Evolutionary conservation across 371 early-diverging fungal species (phyloP).

Genomic region (Saksenaea oblongispora): DNA sequence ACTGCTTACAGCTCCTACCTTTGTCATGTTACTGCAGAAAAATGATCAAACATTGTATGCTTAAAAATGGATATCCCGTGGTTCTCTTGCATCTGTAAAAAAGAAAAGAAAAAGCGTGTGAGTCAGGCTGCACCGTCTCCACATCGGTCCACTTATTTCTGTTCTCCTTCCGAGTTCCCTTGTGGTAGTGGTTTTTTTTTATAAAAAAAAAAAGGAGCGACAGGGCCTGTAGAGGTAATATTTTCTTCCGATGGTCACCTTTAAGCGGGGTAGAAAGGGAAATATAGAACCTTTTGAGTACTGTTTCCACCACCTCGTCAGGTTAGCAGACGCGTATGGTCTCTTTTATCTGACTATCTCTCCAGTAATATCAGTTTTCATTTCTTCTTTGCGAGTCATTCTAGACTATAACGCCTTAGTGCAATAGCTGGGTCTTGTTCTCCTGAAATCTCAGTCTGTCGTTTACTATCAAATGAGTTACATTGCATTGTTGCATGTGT

Average conservation of each 20-base stretch:
- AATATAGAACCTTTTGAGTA: neutral
- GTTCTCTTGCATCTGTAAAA: neutral
- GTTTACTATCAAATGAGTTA: slow-evolving; percentile 6
- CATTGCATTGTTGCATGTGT: neutral
- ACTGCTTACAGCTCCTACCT: neutral
- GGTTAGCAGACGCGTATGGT: neutral
- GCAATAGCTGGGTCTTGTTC: too few relatives aligned
- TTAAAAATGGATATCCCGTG: neutral
- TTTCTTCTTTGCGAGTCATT: neutral
- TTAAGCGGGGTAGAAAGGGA: neutral
- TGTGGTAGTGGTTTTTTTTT: too few relatives aligned
- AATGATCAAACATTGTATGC: neutral
- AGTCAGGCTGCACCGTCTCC: neutral
- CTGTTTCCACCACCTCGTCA: neutral
- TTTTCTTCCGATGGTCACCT: neutral
- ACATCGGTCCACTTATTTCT: neutral
- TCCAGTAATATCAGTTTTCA: neutral
- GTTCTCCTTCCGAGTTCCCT: neutral
- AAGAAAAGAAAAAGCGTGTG: neutral
- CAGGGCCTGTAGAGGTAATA: neutral
- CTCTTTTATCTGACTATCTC: neutral
- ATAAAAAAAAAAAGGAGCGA: neutral
- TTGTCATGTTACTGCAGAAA: neutral
- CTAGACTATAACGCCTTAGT: neutral
- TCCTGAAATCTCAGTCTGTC: too few relatives aligned